Conservation (phyloP, 768 basidiomycete genomes). For the Mrakia blollopis region DNA sequence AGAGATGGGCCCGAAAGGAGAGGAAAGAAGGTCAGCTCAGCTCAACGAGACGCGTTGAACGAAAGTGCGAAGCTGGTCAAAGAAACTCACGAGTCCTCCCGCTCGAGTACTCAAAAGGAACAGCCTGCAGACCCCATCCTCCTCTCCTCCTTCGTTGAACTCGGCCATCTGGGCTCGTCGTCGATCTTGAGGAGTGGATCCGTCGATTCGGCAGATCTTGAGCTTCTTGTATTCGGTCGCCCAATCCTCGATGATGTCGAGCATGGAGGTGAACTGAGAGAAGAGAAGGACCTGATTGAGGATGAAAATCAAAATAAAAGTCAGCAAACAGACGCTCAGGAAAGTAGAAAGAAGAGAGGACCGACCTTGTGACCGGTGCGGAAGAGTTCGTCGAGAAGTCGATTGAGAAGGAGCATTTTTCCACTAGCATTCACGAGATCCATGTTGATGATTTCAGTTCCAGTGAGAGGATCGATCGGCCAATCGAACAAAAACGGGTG, state of each 20-base stretch:
- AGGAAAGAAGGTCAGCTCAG: not conserved
- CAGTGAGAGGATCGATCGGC: slow-evolving; percentile 62
- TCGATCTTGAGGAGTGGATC: slow-evolving; percentile 69
- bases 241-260: slow-evolving; percentile 96
- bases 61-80: not conserved
- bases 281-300: slow-evolving; percentile 39
- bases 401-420: slow-evolving; percentile 94
- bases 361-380: slow-evolving; percentile 68
- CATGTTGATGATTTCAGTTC: slow-evolving; percentile 63
- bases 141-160: slow-evolving; percentile 71
- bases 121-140: slow-evolving; percentile 48
- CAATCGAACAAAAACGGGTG: slow-evolving; percentile 88
- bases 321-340: not conserved
- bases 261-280: slow-evolving; percentile 90
- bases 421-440: slow-evolving; percentile 81
- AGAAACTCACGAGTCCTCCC: slow-evolving; percentile 58
- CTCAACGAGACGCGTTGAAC: not conserved
- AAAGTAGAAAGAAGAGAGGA: not conserved
- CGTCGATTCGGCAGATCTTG: slow-evolving; percentile 86
- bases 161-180: slow-evolving; percentile 76
- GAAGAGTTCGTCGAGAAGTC: slow-evolving; percentile 78
- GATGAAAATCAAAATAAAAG: not conserved
- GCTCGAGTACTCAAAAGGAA: slow-evolving; percentile 77
- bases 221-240: slow-evolving; percentile 75
- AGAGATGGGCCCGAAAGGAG: no score